Evolutionary conservation across 371 early-diverging fungal species (phyloP).

Genomic region (Mucor piriformis): DNA sequence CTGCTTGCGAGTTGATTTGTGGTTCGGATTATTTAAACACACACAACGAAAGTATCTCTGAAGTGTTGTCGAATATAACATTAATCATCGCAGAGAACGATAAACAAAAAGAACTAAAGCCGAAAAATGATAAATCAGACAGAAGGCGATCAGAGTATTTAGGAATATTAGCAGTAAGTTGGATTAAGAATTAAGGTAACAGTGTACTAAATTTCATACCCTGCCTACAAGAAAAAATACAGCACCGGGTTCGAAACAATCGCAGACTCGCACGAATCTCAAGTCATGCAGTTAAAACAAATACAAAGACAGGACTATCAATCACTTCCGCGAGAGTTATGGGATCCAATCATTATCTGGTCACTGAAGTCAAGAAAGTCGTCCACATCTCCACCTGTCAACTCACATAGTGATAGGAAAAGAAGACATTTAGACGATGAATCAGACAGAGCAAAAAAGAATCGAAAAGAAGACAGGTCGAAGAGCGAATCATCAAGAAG

Average conservation of each 20-base stretch:
- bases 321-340: neutral
- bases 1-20: conserved; percentile 9
- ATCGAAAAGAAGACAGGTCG: no score
- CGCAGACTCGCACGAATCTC: no score
- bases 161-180: neutral
- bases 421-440: no score
- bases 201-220: no score
- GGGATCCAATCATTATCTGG: no score
- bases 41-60: neutral
- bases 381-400: no score
- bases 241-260: no score
- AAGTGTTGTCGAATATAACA: neutral
- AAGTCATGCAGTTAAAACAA: no score
- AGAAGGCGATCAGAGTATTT: neutral
- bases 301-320: neutral
- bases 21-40: conserved; percentile 4
- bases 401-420: no score
- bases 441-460: no score
- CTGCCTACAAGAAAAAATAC: no score
- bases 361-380: no score
- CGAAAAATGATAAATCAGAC: neutral
- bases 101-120: neutral
- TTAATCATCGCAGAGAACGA: neutral
- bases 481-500: neutral
- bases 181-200: neutral